Conservation (phyloP, 2,329 filamentous ascomycete species). For the Xylariaceae sp. region DNA sequence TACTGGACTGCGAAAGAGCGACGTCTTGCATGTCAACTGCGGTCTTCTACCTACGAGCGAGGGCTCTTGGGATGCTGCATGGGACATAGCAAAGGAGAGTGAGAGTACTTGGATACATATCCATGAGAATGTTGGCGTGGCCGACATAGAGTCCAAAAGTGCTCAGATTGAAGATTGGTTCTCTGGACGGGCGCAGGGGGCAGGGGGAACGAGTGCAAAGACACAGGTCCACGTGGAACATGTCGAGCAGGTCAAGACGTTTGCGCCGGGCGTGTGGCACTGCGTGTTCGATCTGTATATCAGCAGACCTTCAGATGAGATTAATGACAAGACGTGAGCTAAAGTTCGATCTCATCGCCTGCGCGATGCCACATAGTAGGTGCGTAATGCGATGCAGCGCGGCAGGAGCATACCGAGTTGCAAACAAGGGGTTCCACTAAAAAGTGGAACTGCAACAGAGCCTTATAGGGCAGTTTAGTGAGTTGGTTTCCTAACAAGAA, state of each 20-base stretch:
- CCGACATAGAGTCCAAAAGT: slow-evolving; percentile 46
- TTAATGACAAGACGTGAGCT: slow-evolving; percentile 15
- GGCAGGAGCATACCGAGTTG: no score
- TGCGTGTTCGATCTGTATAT: slow-evolving; percentile 63
- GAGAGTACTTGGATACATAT: slow-evolving; percentile 57
- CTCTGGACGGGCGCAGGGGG: slow-evolving; percentile 30
- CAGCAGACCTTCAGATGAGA: slow-evolving; percentile 26
- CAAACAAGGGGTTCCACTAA: no score
- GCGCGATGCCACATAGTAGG: no score
- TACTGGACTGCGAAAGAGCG: slow-evolving; percentile 30
- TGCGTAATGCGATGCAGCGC: no score
- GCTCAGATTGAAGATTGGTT: slow-evolving; percentile 48
- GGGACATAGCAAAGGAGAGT: slow-evolving; percentile 38
- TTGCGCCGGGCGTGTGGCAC: slow-evolving; percentile 66
- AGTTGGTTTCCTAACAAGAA: no score
- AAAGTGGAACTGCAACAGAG: no score
- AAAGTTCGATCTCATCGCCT: no score
- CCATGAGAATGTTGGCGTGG: slow-evolving; percentile 60
- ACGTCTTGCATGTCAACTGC: slow-evolving; percentile 59
- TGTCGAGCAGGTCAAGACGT: slow-evolving; percentile 65
- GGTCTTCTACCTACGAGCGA: slow-evolving; percentile 59
- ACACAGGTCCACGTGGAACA: slow-evolving; percentile 43
- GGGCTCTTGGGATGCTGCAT: slow-evolving; percentile 49
- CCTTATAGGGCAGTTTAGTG: no score
- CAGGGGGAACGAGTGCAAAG: not conserved